phyloP scores from a whole-genome alignment of 1,139 yeast species.

The Kluyveromyces sp. region DNA sequence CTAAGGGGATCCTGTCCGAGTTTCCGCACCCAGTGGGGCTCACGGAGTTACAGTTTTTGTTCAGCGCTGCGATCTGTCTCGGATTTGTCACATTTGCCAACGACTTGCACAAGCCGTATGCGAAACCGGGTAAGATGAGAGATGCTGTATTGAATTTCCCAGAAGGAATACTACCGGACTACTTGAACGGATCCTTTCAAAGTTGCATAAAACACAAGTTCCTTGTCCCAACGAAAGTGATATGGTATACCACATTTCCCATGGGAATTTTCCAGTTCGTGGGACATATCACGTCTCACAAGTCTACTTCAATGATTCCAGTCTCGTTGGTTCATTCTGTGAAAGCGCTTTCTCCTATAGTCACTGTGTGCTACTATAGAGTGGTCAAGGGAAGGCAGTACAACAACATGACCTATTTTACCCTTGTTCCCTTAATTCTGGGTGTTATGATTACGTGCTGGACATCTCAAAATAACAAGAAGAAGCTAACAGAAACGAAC shows the following conservation, averaged over 20 bases:
- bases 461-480: constrained; percentile 20
- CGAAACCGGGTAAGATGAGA: constrained; percentile 8
- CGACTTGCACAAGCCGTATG: constrained; percentile 20
- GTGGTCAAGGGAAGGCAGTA: constrained; percentile 51
- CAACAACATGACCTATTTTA: constrained; percentile 59
- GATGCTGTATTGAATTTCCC: constrained; percentile 40
- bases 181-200: constrained; percentile 27
- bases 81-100: constrained; percentile 22
- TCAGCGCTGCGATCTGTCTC: constrained; percentile 54
- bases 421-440: constrained; percentile 64
- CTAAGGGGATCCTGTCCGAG: constrained; percentile 62
- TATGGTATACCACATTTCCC: constrained; percentile 68
- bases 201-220: constrained; percentile 28
- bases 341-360: constrained; percentile 81
- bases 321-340: constrained; percentile 89
- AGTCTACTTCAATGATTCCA: constrained; percentile 81
- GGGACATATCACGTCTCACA: constrained; percentile 85
- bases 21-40: constrained; percentile 77
- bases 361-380: constrained; percentile 77
- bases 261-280: constrained; percentile 90
- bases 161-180: constrained; percentile 48
- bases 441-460: constrained; percentile 84
- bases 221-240: constrained; percentile 25
- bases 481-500: constrained; percentile 21
- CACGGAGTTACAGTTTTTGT: constrained; percentile 75